Evolutionary conservation across 257 asterid species (phyloP), one percentile per base, ranked within the genome.

Genomic region (Jacaranda mimosifolia): DNA sequence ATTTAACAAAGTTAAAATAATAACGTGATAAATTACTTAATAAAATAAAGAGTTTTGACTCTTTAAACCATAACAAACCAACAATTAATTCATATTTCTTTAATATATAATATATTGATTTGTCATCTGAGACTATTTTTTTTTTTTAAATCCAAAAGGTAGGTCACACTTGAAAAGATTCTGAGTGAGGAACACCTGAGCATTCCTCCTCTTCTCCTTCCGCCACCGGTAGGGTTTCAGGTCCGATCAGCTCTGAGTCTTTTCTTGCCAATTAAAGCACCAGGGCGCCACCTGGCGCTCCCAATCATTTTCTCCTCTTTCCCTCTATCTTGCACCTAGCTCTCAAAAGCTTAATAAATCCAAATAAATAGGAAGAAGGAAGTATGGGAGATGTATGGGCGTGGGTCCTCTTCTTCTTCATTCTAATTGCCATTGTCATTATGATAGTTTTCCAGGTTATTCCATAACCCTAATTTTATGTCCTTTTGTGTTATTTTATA

Each of bases 331-430:
- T 69, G 71, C 65, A 64, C 79, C 69, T 3, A 49, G 8, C 48
- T 70, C 74, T 51, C 9, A n/a, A 51, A 15, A 51, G 10, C 48
- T 4, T 7, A 51, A 6, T 6, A 14, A 36, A 38, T 39, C 74
- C 12, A 48, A 21, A 73, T 7, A 42, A 21, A 59, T 3, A 26
- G 46, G 15, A 40, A 36, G 35, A 48, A 53, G 40, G 26, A n/a
- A 70, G 63, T 43, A 90, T 88, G 93, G 88, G 81, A 49, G 90
- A 87, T 8, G 81, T 84, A 59, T 85, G 83, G 85, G 80, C 84
- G 18, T 91, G 97, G 97, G 81, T 89, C 40, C 74, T 86, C 17
- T 91, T 89, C 87, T 88, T 91, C 89, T 77, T 91, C 84, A 63
- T 82, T 9, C 87, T 82, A 55, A 75, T 91, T 40, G 81, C 80